Evolutionary conservation across 768 basidiomycete species (phyloP).

Genomic region (Psilocybe cyanescens): DNA sequence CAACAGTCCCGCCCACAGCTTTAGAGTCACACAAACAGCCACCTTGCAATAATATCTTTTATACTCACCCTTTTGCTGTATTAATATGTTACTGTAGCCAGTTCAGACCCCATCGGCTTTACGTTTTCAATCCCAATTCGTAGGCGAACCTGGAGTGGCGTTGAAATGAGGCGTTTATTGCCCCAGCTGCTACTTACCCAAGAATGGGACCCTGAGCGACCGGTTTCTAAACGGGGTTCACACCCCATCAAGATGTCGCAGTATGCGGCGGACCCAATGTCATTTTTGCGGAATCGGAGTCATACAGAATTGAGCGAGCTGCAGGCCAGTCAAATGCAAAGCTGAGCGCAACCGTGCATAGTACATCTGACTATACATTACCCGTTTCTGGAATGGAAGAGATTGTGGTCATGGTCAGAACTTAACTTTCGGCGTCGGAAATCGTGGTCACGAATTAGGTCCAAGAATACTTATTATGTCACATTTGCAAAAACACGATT

Average conservation of each 20-base stretch:
- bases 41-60: constrained; percentile 4
- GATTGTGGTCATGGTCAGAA: neutral
- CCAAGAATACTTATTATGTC: constrained; percentile 5
- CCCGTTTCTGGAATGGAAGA: constrained; percentile 7
- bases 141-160: constrained; percentile 18
- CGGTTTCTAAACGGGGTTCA: constrained; percentile 19
- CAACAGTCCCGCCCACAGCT: constrained; percentile 17
- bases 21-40: constrained; percentile 8
- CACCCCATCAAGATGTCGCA: constrained; percentile 14
- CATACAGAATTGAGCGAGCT: constrained; percentile 4
- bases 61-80: neutral
- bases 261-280: constrained; percentile 17
- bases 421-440: neutral
- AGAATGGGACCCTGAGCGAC: constrained; percentile 14
- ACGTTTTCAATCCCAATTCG: constrained; percentile 1
- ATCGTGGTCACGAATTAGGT: constrained; percentile 6
- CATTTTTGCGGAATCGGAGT: constrained; percentile 11
- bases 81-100: neutral
- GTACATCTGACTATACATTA: constrained; percentile 9
- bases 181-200: constrained; percentile 12
- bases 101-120: constrained; percentile 10
- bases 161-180: constrained; percentile 16
- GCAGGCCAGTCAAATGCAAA: constrained; percentile 4
- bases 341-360: constrained; percentile 4
- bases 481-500: constrained; percentile 17